Evolutionary conservation across 352 stramenopile species (phyloP).

Genomic region (Phytophthora europaea): DNA sequence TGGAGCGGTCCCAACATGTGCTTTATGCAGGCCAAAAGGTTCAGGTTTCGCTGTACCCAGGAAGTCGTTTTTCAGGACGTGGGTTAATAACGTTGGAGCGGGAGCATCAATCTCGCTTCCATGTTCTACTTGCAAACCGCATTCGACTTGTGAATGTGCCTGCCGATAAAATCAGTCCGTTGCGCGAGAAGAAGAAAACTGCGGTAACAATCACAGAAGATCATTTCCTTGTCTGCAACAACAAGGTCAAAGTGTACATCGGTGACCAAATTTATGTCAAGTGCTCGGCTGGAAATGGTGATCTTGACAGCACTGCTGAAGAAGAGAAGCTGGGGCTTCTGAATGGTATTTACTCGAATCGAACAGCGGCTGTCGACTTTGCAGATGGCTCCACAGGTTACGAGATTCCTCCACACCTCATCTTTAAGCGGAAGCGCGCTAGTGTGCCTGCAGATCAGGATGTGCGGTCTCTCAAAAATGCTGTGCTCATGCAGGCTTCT

Average conservation of each 20-base stretch:
- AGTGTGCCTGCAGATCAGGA: slow-evolving; percentile 59
- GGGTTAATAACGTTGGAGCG: slow-evolving; percentile 70
- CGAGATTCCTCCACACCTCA: slow-evolving; percentile 62
- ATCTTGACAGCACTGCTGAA: slow-evolving; percentile 51
- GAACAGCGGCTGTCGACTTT: slow-evolving; percentile 80
- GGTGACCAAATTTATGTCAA: slow-evolving; percentile 83
- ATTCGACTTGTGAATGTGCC: slow-evolving; percentile 80
- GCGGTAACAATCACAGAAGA: slow-evolving; percentile 73
- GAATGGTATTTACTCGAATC: slow-evolving; percentile 84
- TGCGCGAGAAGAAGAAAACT: slow-evolving; percentile 72
- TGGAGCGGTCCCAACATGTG: slow-evolving; percentile 49
- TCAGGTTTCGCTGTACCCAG: slow-evolving; percentile 77
- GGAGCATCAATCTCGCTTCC: slow-evolving; percentile 48
- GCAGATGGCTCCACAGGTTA: slow-evolving; percentile 81
- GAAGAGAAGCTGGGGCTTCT: slow-evolving; percentile 79
- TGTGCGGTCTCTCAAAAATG: slow-evolving; percentile 79
- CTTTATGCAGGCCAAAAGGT: slow-evolving; percentile 79
- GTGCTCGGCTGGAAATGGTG: slow-evolving; percentile 48
- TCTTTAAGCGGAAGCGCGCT: slow-evolving; percentile 64
- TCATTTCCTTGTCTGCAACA: slow-evolving; percentile 70
- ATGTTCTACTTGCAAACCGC: slow-evolving; percentile 75
- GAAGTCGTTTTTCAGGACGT: slow-evolving; percentile 70
- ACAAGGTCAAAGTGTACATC: slow-evolving; percentile 77
- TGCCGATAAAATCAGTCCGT: slow-evolving; percentile 61
- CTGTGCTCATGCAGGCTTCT: slow-evolving; percentile 73